Conservation (phyloP, 495 filamentous ascomycete genomes). For the Poronia punctata region DNA sequence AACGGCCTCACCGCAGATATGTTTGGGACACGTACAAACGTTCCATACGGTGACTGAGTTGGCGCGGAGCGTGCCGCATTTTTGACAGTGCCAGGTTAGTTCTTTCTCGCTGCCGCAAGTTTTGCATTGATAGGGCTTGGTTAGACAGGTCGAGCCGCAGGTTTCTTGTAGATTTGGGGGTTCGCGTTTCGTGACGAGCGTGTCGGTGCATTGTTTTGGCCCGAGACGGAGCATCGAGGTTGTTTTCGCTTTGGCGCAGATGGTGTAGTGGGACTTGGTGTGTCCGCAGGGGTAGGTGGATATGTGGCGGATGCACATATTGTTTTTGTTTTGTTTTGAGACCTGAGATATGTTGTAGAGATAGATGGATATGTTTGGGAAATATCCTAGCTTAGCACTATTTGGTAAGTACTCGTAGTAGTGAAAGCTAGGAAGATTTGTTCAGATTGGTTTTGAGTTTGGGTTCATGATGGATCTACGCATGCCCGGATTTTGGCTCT, state of each 20-base stretch:
- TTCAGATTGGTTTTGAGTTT: no score
- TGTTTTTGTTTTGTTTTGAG: no score
- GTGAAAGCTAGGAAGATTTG: no score
- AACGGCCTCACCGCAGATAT: background rate
- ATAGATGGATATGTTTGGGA: no score
- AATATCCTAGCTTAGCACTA: no score
- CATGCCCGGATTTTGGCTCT: no score
- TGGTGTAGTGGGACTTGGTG: background rate
- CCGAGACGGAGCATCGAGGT: background rate
- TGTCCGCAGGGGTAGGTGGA: conserved; percentile 5
- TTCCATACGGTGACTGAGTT: background rate
- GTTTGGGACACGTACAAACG: background rate
- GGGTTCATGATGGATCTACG: no score
- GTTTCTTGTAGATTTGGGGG: background rate
- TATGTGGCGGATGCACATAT: background rate
- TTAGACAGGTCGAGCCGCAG: background rate
- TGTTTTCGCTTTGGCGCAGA: conserved; percentile 1
- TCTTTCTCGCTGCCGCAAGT: conserved; percentile 2
- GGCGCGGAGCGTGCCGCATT: background rate
- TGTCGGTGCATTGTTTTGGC: background rate
- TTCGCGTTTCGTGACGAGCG: background rate
- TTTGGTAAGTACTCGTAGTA: no score
- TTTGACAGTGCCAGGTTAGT: background rate
- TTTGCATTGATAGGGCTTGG: conserved; percentile 4
- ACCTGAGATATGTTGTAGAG: no score